phyloP scores from a whole-genome alignment of 306 rosid genomes.

The Dalbergia oliveri region DNA sequence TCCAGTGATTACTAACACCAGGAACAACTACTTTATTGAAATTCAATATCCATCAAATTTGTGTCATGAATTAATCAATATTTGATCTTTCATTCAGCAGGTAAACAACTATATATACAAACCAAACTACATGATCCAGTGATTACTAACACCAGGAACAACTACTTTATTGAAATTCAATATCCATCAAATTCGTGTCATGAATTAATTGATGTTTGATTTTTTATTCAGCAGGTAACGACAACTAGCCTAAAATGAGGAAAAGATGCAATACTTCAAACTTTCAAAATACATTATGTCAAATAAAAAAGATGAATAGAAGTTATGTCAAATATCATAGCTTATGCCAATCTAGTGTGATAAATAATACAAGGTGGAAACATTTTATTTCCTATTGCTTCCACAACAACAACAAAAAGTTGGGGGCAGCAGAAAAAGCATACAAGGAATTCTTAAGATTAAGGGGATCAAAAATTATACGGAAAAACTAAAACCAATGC shows the following conservation, averaged over 20 bases:
- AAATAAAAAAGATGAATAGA: conserved; percentile 37
- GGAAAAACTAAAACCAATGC: conserved; percentile 37
- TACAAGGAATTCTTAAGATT: conserved; percentile 37
- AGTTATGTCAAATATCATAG: conserved; percentile 44
- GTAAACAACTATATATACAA: conserved; percentile 6
- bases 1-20: conserved; percentile 21
- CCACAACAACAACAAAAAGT: conserved; percentile 18
- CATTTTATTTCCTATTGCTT: conserved; percentile 49
- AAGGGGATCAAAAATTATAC: conserved; percentile 6
- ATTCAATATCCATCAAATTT: conserved; percentile 20
- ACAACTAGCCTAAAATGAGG: conserved; percentile 26
- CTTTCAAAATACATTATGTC: conserved; percentile 32
- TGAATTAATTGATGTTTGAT: conserved; percentile 23
- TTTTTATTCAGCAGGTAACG: conserved; percentile 25
- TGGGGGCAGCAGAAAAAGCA: conserved; percentile 13
- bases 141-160: conserved; percentile 10
- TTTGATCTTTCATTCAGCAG: not conserved
- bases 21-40: conserved; percentile 14
- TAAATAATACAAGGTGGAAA: conserved; percentile 52
- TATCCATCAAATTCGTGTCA: conserved; percentile 19
- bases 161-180: conserved; percentile 16
- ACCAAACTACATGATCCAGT: conserved; percentile 1
- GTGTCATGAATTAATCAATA: conserved; percentile 18
- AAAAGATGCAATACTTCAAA: conserved; percentile 31
- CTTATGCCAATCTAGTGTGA: conserved; percentile 41